Percentiles rank a stretch among this genome's conserved stretches.
Evolutionary conservation across 1,284 basidiomycete genomes (phyloP).

Genomic region (Fomitopsis betulina): DNA sequence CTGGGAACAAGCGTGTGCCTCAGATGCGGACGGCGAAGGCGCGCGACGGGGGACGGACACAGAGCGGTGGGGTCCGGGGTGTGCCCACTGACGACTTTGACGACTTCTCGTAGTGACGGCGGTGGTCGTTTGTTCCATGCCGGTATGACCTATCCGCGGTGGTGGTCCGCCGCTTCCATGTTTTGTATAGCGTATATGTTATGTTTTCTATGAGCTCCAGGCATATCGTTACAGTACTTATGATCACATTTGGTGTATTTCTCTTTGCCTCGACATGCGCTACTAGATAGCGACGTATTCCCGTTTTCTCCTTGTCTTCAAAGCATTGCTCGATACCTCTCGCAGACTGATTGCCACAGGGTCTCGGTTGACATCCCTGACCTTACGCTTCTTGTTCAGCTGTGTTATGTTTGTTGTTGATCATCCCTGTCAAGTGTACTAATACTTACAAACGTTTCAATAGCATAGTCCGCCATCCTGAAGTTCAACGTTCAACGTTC

Average conservation of each 20-base stretch:
- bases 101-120: conserved; percentile 26
- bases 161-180: not conserved
- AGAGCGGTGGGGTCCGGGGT: conserved; percentile 75
- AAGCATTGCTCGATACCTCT: not conserved
- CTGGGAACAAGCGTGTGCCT: conserved; percentile 29
- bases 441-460: too few relatives aligned
- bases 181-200: conserved; percentile 1
- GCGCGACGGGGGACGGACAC: conserved; percentile 73
- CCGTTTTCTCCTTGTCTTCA: not conserved
- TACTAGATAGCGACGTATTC: conserved; percentile 2
- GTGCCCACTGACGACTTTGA: conserved; percentile 36
- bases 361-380: not conserved
- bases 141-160: not conserved
- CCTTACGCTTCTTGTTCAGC: not conserved
- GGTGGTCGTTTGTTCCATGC: not conserved
- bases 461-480: too few relatives aligned
- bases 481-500: too few relatives aligned
- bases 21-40: conserved; percentile 65
- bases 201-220: conserved; percentile 1
- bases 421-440: too few relatives aligned
- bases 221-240: conserved; percentile 2
- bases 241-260: conserved; percentile 1
- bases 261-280: not conserved
- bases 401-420: not conserved
- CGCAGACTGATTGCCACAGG: not conserved